phyloP scores from a whole-genome alignment of 2,329 filamentous ascomycete genomes.

The Cercospora brassicicola region DNA sequence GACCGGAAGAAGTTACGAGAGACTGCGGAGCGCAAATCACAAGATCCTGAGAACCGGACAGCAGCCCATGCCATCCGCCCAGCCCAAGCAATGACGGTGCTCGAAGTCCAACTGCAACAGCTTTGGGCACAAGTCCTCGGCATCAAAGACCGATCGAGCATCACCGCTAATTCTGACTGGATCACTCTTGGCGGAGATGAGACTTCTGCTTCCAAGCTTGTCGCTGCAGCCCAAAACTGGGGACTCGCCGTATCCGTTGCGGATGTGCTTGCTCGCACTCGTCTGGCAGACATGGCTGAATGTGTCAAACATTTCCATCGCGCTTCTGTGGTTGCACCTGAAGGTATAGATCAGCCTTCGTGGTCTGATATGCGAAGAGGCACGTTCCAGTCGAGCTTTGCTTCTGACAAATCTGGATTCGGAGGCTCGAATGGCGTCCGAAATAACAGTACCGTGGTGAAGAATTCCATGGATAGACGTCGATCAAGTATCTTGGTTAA shows the following conservation, averaged over 20 bases:
- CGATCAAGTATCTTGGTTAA: constrained; percentile 10
- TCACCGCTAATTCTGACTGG: constrained; percentile 16
- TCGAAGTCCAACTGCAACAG: constrained; percentile 15
- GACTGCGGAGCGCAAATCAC: constrained; percentile 40
- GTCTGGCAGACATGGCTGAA: constrained; percentile 15
- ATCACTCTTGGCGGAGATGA: constrained; percentile 11
- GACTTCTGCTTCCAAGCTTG: not conserved
- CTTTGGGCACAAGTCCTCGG: constrained; percentile 17
- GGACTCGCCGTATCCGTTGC: constrained; percentile 9
- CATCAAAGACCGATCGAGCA: constrained; percentile 13
- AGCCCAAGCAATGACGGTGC: constrained; percentile 11
- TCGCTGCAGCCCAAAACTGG: constrained; percentile 7
- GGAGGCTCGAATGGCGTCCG: not conserved
- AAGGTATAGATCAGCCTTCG: constrained; percentile 6
- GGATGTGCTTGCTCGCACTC: constrained; percentile 7
- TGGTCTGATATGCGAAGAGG: constrained; percentile 14
- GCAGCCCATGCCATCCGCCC: constrained; percentile 6
- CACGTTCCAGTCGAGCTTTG: constrained; percentile 10
- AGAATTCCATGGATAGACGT: not conserved
- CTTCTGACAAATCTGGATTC: not conserved
- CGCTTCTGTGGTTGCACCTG: constrained; percentile 9
- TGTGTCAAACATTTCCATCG: constrained; percentile 15
- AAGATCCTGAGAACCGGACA: constrained; percentile 2
- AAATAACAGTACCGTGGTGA: not conserved
- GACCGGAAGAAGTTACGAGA: constrained; percentile 52